These are phyloP conservation scores for Xylaria curta DNA, from an alignment of 495 filamentous ascomycete species.

Conservation along the genomic window DNA sequence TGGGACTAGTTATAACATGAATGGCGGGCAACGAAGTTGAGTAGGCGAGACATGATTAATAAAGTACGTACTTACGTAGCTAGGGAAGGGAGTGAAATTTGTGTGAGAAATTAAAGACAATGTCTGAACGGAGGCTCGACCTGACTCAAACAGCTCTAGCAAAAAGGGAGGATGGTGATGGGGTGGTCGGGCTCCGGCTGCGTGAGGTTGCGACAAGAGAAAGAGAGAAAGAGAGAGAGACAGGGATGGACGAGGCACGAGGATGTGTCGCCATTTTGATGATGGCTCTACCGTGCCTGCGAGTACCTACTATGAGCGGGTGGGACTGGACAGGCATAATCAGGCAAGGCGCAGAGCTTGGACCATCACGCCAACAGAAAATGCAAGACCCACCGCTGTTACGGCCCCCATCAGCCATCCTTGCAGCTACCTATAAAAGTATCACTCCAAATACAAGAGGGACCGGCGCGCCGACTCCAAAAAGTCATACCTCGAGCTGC, in stretches of 20 bases:
- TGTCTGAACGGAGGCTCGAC: not conserved
- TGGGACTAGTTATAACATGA: not conserved
- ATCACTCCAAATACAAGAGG: constrained; percentile 35
- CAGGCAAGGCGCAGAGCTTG: constrained; percentile 25
- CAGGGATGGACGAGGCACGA: constrained; percentile 21
- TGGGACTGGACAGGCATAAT: constrained; percentile 9
- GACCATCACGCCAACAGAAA: constrained; percentile 23
- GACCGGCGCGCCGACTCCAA: constrained; percentile 31
- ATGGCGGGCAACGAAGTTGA: too few relatives aligned
- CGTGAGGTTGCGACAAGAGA: constrained; percentile 11
- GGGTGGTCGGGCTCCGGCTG: constrained; percentile 19
- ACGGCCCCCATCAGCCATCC: constrained; percentile 29
- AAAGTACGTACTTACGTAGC: not conserved
- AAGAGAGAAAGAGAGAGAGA: not conserved
- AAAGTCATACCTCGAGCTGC: constrained; percentile 31
- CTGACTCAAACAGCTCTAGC: constrained; percentile 22
- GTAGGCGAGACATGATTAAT: not conserved
- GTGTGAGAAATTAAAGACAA: not conserved
- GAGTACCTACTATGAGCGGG: not conserved
- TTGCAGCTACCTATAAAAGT: constrained; percentile 34
- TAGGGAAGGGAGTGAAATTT: not conserved
- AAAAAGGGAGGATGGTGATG: not conserved
- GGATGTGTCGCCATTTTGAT: constrained; percentile 7
- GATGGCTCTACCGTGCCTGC: not conserved
- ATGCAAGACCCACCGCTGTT: constrained; percentile 22